Conservation (phyloP, 257 asterid species). For the Solanum boliviense region DNA sequence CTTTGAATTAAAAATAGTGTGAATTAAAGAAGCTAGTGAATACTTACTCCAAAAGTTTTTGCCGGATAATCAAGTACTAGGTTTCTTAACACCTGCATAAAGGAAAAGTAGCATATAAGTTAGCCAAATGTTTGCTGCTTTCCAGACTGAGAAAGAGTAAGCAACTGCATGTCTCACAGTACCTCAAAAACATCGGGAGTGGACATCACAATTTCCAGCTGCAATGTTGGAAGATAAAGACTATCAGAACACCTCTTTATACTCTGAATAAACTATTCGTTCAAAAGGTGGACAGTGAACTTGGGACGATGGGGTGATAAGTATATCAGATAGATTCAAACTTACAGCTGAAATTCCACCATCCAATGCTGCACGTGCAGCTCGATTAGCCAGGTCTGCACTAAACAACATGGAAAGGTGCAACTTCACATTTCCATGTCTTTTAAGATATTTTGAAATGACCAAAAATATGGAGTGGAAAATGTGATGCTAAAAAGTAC, state of each 20-base stretch:
- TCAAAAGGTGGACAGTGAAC: not conserved
- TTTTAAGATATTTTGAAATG: not conserved
- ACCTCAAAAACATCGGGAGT: slow-evolving; percentile 81
- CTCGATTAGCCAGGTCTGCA: slow-evolving; percentile 68
- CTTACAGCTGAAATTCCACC: slow-evolving; percentile 76
- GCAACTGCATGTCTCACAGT: not conserved
- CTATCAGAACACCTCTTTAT: not conserved
- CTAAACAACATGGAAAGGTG: slow-evolving; percentile 20
- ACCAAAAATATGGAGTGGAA: not conserved
- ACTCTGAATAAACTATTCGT: not conserved
- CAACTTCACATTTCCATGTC: not conserved
- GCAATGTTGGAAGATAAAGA: slow-evolving; percentile 13
- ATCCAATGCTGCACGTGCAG: slow-evolving; percentile 64
- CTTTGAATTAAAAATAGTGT: not conserved
- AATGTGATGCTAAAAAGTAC: not conserved
- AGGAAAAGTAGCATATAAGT: not conserved
- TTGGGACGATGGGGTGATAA: not conserved
- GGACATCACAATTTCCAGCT: slow-evolving; percentile 70
- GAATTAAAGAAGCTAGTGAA: not conserved
- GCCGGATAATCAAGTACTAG: slow-evolving; percentile 57
- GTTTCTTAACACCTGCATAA: slow-evolving; percentile 37
- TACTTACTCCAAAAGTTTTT: slow-evolving; percentile 58
- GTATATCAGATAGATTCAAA: not conserved
- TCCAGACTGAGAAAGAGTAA: not conserved
- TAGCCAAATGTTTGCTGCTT: not conserved